Base-by-base conservation (phyloP, 2,329 filamentous ascomycete genomes). In the Paramyrothecium roridum region DNA sequence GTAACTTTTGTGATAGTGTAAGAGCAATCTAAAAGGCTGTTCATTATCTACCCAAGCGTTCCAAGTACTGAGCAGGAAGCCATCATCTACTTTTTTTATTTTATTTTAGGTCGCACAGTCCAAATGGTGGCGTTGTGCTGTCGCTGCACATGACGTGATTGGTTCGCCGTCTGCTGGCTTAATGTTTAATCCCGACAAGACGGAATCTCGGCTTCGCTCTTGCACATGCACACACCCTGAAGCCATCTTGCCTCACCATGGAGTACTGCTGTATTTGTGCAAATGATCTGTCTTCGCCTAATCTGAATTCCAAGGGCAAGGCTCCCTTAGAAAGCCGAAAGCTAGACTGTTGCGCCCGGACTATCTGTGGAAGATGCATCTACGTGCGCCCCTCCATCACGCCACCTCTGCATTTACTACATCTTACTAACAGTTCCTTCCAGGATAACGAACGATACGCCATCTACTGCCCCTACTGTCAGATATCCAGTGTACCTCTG, bases 281-380 rank as follows among this genome's bases (percentile, higher is more conserved):
- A 30, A 77, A 76, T 22, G 72, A 86, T 23, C 79, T 91, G 23
- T 76, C 80, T 47, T 75, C 80, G 4, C 76, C 82, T 30, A 76
- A 80, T 52, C 76, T 79, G 34, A 74, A 77, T 26, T 78, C 78
- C 63, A 78, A 76, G 43, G 86, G 88, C 73, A 90, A 88, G 67
- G 79, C 82, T 16, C 72, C 82, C 2, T 77, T 81, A 23, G 75
- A 79, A 50, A 81, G 87, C 65, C 82, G 88, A 52, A 75, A 79
- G 57, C 76, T 91, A 30, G 78, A 80, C 34, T 93, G 90, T 70
- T 93, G 90, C 69, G 76, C 76, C 48, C 81, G 90, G 53, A 76
- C 85, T 43, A 89, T 93, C 65, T 95, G 90, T 71, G 83, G 84
- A 17, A 77, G 76, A 57, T 93, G 90, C 71, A 82, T 90, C 63